Evolutionary conservation across 371 early-diverging fungal genomes (phyloP), one percentile per base, ranked within the genome.

Genomic region (Lichtheimia hyalospora): DNA sequence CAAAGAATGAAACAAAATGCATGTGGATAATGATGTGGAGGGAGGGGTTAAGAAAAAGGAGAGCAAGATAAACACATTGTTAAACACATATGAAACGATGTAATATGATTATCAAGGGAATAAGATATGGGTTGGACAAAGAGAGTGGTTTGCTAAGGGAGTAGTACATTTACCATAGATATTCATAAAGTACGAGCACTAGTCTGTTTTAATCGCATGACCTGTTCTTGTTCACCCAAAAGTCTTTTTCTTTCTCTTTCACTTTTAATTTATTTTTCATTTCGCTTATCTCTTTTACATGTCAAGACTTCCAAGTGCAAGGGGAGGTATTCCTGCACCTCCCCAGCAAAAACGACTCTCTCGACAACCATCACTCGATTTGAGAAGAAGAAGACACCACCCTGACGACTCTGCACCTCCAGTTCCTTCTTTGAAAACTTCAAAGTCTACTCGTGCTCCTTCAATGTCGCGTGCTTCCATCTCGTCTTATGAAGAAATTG

Each of bases 401-500:
- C 50, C 55, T 51, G 57, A 52, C 46, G 62, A 62, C 24, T 49
- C 58, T 16, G 57, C 63, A 15, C 64, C 60, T 21, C 62, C 69
- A 7, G 52, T 60, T 18, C 69, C 69, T 41, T 56, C 69, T n/a
- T 52, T 69, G 23, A 64, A 59, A 23, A 18, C 69, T 2, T 61
- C 69, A 16, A 64, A 64, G 21, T 62, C 65, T 2, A 56, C 62
- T 20, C 57, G 65, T 25, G 52, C 58, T 6, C 59, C 64, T 23
- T 59, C 59, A 18, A 48, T 59, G 16, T 69, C 69, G 15, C 65
- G 65, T 51, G 52, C 65, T 18, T 69, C 69, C 23, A 48, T 69
- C 49, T 69, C 69, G 15, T 69, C 69, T 34, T 64, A 62, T 57
- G 69, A 69, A n/a, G 69, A 69, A 18, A 46, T 57, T n/a, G 69